A percentile compares a stretch with the other conserved stretches of the same genome.
Evolutionary conservation across 306 rosid species (phyloP).

Genomic region (Gynostemma pentaphyllum): DNA sequence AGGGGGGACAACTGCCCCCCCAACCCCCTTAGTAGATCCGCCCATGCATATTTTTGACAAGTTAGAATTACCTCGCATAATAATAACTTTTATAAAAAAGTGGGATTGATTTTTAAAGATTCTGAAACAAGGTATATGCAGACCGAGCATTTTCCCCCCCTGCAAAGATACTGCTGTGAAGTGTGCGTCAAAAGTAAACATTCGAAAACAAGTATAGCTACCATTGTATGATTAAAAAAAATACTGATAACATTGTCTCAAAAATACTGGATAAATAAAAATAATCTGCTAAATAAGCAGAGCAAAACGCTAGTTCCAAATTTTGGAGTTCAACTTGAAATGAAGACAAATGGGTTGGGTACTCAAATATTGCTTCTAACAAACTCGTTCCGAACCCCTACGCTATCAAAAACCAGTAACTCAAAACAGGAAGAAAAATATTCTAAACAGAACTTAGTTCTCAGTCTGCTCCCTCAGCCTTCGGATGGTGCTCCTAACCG

Average conservation of each 20-base stretch:
- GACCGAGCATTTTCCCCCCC: too few species aligned
- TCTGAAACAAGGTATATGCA: too few species aligned
- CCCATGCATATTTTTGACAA: too few species aligned
- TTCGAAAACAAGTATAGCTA: not conserved
- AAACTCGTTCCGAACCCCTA: not conserved
- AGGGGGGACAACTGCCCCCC: too few species aligned
- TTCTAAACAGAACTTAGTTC: constrained; percentile 18
- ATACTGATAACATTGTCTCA: not conserved
- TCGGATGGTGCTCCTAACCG: constrained; percentile 58
- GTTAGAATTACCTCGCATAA: too few species aligned
- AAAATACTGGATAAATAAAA: not conserved
- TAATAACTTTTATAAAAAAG: too few species aligned
- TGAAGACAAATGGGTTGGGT: not conserved
- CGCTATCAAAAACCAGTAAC: not conserved
- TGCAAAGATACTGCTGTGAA: too few species aligned
- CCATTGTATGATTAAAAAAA: not conserved
- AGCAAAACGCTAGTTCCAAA: not conserved
- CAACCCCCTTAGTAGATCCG: too few species aligned
- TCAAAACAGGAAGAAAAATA: not conserved
- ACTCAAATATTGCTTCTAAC: constrained; percentile 2
- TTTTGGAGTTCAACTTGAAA: not conserved
- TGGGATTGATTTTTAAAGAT: too few species aligned
- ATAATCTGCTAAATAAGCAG: not conserved
- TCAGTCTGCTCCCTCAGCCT: constrained; percentile 86
- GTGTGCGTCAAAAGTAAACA: not conserved